phyloP scores from a whole-genome alignment of 805 yeast species.

The Brettanomyces bruxellensis region DNA sequence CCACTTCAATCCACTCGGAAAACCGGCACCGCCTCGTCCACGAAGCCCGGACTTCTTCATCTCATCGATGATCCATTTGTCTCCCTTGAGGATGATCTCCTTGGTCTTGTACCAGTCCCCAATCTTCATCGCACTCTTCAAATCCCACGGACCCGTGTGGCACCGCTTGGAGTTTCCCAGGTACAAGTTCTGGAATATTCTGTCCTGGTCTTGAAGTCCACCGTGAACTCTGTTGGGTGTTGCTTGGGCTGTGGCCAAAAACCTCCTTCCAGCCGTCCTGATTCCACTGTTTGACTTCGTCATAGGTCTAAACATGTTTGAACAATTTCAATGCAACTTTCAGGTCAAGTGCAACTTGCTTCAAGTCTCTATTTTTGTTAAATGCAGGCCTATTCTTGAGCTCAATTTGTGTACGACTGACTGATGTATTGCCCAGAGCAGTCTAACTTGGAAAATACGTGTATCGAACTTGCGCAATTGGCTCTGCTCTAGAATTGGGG shows the following conservation, averaged over 20 bases:
- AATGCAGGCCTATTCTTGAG: too few species aligned
- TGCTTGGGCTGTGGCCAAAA: conserved; percentile 36
- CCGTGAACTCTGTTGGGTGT: conserved; percentile 54
- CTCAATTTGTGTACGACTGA: too few species aligned
- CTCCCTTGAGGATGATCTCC: conserved; percentile 75
- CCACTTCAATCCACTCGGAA: conserved; percentile 88
- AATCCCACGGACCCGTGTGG: conserved; percentile 47
- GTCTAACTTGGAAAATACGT: too few species aligned
- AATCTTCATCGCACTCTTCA: conserved; percentile 65
- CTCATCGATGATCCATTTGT: conserved; percentile 84
- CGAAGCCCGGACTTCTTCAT: conserved; percentile 77
- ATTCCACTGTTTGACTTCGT: background rate
- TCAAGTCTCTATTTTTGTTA: too few species aligned
- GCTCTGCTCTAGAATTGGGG: too few species aligned
- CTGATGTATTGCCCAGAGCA: too few species aligned
- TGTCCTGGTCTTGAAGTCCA: conserved; percentile 72
- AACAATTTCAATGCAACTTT: too few species aligned
- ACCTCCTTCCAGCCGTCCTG: conserved; percentile 7
- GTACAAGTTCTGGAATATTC: conserved; percentile 81
- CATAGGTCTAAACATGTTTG: background rate
- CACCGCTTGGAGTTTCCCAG: conserved; percentile 39
- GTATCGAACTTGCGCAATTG: too few species aligned
- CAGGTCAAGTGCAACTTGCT: too few species aligned
- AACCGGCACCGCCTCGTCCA: conserved; percentile 93
- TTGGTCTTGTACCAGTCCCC: conserved; percentile 93